These are phyloP conservation scores for Arachis monticola DNA, from an alignment of 331 rosid species.

Conservation along the genomic window DNA sequence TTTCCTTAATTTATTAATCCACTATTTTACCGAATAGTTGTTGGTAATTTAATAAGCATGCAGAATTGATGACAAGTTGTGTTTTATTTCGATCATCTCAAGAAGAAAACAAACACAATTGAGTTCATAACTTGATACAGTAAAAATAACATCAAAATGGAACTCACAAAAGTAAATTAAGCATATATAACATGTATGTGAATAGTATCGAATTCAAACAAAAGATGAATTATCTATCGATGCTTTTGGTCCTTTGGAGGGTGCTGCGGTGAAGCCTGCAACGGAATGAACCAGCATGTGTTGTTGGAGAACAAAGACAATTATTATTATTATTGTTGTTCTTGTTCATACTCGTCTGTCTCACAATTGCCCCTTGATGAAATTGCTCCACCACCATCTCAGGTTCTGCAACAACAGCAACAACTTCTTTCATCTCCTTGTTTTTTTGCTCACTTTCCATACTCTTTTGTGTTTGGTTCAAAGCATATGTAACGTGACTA, in stretches of 20 bases:
- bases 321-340: slow-evolving; percentile 20
- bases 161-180: not conserved
- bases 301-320: slow-evolving; percentile 83
- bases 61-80: not conserved
- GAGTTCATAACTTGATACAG: not conserved
- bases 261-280: slow-evolving; percentile 74
- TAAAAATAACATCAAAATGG: too few species aligned
- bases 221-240: slow-evolving; percentile 39
- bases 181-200: not conserved
- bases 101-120: slow-evolving; percentile 10
- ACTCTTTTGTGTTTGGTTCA: slow-evolving; percentile 12
- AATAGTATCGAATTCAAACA: not conserved
- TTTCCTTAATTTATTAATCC: too few species aligned
- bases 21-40: too few species aligned
- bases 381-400: slow-evolving; percentile 40
- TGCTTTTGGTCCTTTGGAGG: slow-evolving; percentile 64
- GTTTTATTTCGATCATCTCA: not conserved
- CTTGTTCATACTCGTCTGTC: slow-evolving; percentile 57
- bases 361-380: slow-evolving; percentile 46
- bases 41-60: too few species aligned
- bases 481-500: not conserved
- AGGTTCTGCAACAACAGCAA: slow-evolving; percentile 5
- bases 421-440: slow-evolving; percentile 51
- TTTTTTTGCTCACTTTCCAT: slow-evolving; percentile 49
- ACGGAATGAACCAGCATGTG: slow-evolving; percentile 79